Conservation (phyloP, 1,139 yeast species). For the Yamadazyma buinensis region DNA sequence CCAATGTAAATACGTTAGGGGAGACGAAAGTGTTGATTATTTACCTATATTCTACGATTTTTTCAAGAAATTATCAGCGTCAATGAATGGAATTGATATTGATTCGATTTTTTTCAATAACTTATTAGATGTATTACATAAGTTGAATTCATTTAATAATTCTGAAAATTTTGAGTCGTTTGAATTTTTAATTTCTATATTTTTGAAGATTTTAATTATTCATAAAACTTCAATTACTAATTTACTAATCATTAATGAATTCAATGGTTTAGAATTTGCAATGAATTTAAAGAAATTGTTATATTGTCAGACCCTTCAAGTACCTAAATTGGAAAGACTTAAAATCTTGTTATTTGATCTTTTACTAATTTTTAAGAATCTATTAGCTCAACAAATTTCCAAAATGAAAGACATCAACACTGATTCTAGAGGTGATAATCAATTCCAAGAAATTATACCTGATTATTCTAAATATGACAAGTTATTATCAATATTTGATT, state of each 20-base stretch:
- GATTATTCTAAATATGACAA: conserved; percentile 7
- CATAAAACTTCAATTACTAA: conserved; percentile 45
- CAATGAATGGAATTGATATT: conserved; percentile 22
- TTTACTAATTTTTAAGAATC: conserved; percentile 34
- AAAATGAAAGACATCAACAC: conserved; percentile 2
- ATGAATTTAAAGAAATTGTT: conserved; percentile 45
- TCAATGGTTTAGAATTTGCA: conserved; percentile 31
- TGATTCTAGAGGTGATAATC: background rate
- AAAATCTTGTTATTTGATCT: conserved; percentile 63
- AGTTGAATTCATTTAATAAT: conserved; percentile 2
- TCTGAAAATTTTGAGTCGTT: conserved; percentile 1
- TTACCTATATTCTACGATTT: conserved; percentile 34
- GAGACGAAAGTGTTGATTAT: conserved; percentile 12
- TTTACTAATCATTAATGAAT: conserved; percentile 26
- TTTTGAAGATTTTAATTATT: conserved; percentile 56
- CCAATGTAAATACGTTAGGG: conserved; percentile 7
- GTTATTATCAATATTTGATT: conserved; percentile 21
- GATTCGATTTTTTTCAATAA: conserved; percentile 10
- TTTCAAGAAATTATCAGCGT: conserved; percentile 36
- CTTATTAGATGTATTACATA: conserved; percentile 4
- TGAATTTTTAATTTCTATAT: conserved; percentile 25
- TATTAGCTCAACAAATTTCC: conserved; percentile 4
- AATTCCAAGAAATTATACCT: conserved; percentile 1
- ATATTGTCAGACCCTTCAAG: conserved; percentile 36
- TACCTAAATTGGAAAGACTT: conserved; percentile 41